These are phyloP conservation scores for Pyrenophora tritici-repentis DNA, from an alignment of 2,329 filamentous ascomycete genomes.

Conservation along the genomic window DNA sequence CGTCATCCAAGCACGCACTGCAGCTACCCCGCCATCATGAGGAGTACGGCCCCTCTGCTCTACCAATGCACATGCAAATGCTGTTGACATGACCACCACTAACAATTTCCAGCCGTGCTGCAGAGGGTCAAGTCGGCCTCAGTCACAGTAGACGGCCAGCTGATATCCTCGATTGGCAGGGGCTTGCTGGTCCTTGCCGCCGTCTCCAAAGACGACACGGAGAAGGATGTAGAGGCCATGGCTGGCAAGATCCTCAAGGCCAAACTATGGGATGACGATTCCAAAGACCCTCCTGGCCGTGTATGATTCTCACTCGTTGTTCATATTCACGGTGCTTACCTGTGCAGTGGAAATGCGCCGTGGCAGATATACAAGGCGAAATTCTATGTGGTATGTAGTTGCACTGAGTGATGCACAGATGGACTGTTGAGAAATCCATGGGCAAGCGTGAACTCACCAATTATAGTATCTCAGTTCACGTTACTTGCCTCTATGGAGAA, in stretches of 20 bases:
- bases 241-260: conserved; percentile 87
- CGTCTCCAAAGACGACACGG: conserved; percentile 85
- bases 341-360: conserved; percentile 82
- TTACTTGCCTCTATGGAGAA: conserved; percentile 92
- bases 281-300: conserved; percentile 60
- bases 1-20: not conserved
- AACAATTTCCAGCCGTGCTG: conserved; percentile 70
- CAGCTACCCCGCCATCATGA: conserved; percentile 26
- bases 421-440: no score
- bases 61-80: not conserved
- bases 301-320: conserved; percentile 51
- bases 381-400: conserved; percentile 79
- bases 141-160: conserved; percentile 88
- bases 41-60: conserved; percentile 22
- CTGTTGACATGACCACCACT: conserved; percentile 29
- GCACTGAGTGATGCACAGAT: not conserved
- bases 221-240: conserved; percentile 82
- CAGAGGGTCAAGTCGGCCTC: conserved; percentile 95
- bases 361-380: conserved; percentile 87
- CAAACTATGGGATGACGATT: conserved; percentile 86
- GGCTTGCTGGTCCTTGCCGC: conserved; percentile 91
- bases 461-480: conserved; percentile 91
- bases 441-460: conserved; percentile 15
- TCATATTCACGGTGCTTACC: conserved; percentile 13
- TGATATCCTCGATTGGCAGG: conserved; percentile 88